Percentiles rank a stretch among this genome's conserved stretches.
Conservation (phyloP, 495 filamentous ascomycete genomes). For the Jackrogersella minutella region DNA sequence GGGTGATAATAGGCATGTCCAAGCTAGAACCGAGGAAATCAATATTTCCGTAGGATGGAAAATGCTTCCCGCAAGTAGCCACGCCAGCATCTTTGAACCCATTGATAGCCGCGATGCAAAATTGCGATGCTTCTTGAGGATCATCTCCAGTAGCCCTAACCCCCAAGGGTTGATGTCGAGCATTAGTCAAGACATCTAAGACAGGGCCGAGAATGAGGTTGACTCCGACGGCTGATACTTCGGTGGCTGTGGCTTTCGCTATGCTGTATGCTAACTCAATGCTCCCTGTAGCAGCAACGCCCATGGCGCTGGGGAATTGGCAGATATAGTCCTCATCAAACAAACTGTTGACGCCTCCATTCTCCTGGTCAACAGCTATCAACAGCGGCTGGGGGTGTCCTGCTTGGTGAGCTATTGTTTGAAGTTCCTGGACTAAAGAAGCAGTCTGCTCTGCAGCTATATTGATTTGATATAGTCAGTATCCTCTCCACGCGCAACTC, state of each 20-base stretch:
- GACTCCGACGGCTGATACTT: constrained; percentile 84
- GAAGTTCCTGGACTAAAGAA: constrained; percentile 80
- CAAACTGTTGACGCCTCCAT: constrained; percentile 92
- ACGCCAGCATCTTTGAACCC: constrained; percentile 87
- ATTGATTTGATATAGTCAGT: constrained; percentile 31
- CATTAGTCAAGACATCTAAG: constrained; percentile 89
- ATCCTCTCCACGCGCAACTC: constrained; percentile 12
- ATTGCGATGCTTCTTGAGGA: constrained; percentile 87
- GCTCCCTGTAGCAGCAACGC: constrained; percentile 83
- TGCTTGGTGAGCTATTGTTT: constrained; percentile 85
- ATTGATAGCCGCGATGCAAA: constrained; percentile 85
- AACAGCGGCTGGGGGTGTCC: constrained; percentile 84
- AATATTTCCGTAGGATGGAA: constrained; percentile 91
- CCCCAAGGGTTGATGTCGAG: constrained; percentile 83
- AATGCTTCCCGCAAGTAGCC: constrained; percentile 89
- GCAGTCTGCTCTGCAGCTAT: constrained; percentile 85
- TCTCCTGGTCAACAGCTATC: constrained; percentile 90
- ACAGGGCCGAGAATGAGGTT: constrained; percentile 92
- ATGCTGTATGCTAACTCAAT: constrained; percentile 79
- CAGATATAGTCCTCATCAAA: constrained; percentile 91
- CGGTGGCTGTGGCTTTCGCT: constrained; percentile 85
- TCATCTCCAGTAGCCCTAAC: constrained; percentile 86
- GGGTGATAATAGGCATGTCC: constrained; percentile 90
- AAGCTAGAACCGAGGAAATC: constrained; percentile 86
- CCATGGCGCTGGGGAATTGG: constrained; percentile 92